phyloP scores from a whole-genome alignment of 129 eudicot genomes.

The Flaveria robusta region DNA sequence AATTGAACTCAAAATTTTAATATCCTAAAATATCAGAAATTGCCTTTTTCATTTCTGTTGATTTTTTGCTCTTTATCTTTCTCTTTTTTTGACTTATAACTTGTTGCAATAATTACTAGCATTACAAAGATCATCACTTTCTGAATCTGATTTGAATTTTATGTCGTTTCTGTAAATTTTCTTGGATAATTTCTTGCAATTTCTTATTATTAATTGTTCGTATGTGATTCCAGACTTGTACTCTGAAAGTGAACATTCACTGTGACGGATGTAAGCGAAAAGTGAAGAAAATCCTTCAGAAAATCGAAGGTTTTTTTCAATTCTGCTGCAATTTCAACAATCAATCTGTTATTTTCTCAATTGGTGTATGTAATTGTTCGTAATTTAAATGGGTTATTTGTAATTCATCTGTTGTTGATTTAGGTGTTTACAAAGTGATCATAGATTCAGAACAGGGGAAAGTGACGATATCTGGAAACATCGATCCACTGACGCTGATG shows the following conservation, averaged over 20 bases:
- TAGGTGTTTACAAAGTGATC: constrained; percentile 53
- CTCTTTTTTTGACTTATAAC: no score
- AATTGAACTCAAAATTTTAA: constrained; percentile 38
- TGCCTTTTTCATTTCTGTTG: no score
- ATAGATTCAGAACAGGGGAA: constrained; percentile 73
- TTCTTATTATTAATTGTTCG: constrained; percentile 8
- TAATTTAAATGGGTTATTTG: background rate
- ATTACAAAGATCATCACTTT: no score
- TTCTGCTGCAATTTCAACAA: constrained; percentile 19
- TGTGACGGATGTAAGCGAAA: constrained; percentile 87
- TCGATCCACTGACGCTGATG: constrained; percentile 50
- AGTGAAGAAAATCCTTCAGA: constrained; percentile 79
- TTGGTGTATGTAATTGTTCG: background rate
- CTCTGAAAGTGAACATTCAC: constrained; percentile 79
- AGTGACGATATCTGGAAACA: constrained; percentile 61
- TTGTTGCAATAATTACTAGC: no score
- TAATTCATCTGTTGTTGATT: background rate
- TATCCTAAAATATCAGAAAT: no score
- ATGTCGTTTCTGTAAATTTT: no score
- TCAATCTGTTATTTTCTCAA: constrained; percentile 1
- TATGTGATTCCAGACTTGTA: constrained; percentile 73
- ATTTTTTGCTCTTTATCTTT: no score
- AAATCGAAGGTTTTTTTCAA: constrained; percentile 93
- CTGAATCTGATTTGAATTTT: no score
- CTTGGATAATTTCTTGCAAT: no score